Percentiles rank a stretch among this genome's conserved stretches.
Evolutionary conservation across 2,329 filamentous ascomycete genomes (phyloP).

Genomic region (Nigrospora oryzae): DNA sequence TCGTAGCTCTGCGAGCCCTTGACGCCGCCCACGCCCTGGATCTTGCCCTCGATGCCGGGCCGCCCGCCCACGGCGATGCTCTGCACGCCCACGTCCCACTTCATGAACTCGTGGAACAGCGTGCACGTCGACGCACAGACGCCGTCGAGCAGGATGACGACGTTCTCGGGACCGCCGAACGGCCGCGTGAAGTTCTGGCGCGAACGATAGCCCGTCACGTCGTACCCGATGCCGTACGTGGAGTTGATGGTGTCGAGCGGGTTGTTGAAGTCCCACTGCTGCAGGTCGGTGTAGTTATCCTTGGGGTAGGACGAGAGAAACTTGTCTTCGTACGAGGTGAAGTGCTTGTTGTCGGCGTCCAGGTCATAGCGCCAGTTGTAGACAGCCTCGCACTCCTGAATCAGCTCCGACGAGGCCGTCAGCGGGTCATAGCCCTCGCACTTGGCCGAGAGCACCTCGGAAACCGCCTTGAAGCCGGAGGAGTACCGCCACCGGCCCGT

Average conservation of each 20-base stretch:
- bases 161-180: slow-evolving; percentile 45
- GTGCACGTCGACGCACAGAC: slow-evolving; percentile 51
- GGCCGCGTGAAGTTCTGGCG: slow-evolving; percentile 36
- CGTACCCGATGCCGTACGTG: slow-evolving; percentile 31
- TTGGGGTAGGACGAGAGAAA: slow-evolving; percentile 23
- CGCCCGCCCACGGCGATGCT: slow-evolving; percentile 44
- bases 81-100: slow-evolving; percentile 42
- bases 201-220: slow-evolving; percentile 41
- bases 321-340: slow-evolving; percentile 37
- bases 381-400: slow-evolving; percentile 36
- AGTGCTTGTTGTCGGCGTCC: slow-evolving; percentile 37
- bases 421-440: slow-evolving; percentile 17
- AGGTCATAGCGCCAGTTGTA: slow-evolving; percentile 45
- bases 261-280: slow-evolving; percentile 43
- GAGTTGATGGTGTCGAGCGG: slow-evolving; percentile 29
- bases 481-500: slow-evolving; percentile 29
- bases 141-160: slow-evolving; percentile 51
- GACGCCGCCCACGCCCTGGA: slow-evolving; percentile 45
- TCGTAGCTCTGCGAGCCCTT: slow-evolving; percentile 36
- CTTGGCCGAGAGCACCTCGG: slow-evolving; percentile 16
- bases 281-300: slow-evolving; percentile 44
- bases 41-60: slow-evolving; percentile 30
- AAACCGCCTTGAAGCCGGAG: slow-evolving; percentile 27
- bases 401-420: slow-evolving; percentile 15
- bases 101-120: slow-evolving; percentile 46